A percentile compares a stretch with the other conserved stretches of the same genome.
phyloP scores from a whole-genome alignment of 108 stramenopile genomes.

The Seminavis robusta region DNA sequence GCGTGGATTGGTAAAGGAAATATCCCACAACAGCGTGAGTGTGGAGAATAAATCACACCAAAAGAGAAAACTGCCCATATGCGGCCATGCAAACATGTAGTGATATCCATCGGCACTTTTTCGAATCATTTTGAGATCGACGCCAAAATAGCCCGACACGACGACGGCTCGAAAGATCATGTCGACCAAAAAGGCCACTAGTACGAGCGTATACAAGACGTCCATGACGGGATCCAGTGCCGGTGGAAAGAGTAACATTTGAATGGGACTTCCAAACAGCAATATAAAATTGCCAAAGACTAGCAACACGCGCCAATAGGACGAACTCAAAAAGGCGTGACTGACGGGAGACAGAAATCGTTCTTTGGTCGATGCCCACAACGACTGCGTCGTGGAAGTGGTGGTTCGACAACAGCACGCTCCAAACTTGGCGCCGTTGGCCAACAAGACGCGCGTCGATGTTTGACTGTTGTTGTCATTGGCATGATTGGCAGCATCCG shows the following conservation, averaged over 20 bases:
- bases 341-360: not conserved
- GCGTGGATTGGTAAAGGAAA: slow-evolving; percentile 32
- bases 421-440: no score
- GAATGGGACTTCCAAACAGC: slow-evolving; percentile 54
- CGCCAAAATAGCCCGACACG: slow-evolving; percentile 44
- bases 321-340: not conserved
- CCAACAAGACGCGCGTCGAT: no score
- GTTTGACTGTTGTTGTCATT: no score
- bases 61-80: slow-evolving; percentile 50
- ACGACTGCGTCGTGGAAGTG: no score
- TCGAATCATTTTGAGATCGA: slow-evolving; percentile 1
- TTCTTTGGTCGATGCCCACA: no score
- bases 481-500: no score
- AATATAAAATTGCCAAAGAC: slow-evolving; percentile 33
- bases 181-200: slow-evolving; percentile 42
- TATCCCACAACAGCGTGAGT: slow-evolving; percentile 43
- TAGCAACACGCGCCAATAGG: slow-evolving; percentile 22
- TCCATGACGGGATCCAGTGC: slow-evolving; percentile 35
- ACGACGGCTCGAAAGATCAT: slow-evolving; percentile 40
- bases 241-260: slow-evolving; percentile 35
- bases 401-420: no score
- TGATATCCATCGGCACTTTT: slow-evolving; percentile 1
- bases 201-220: slow-evolving; percentile 28
- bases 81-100: not conserved
- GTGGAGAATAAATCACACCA: slow-evolving; percentile 68